phyloP scores from a whole-genome alignment of 139 green algal genomes.

The Eudorina sp. region DNA sequence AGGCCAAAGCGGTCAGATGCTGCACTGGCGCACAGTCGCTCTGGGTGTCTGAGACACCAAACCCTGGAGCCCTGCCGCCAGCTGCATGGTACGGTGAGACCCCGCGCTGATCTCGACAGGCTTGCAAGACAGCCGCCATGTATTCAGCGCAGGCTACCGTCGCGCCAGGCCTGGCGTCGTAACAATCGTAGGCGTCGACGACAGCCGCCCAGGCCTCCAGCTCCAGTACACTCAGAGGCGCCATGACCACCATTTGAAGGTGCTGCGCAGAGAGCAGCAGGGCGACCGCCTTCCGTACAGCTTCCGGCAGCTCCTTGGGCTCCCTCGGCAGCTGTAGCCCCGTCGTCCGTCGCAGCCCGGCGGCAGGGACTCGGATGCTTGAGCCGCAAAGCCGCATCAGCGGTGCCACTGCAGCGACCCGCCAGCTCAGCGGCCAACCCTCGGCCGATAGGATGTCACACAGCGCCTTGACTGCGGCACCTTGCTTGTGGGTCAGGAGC shows the following conservation, averaged over 20 bases:
- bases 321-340: too few relatives aligned
- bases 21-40: too few relatives aligned
- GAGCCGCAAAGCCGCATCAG: neutral
- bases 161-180: neutral
- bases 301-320: neutral
- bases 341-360: neutral
- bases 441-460: neutral
- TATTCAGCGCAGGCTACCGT: neutral
- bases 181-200: neutral
- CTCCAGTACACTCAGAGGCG: neutral
- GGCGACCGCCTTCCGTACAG: neutral
- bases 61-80: too few relatives aligned
- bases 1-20: too few relatives aligned
- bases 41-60: too few relatives aligned
- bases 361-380: neutral
- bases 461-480: neutral
- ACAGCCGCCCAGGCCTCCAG: neutral
- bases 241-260: neutral
- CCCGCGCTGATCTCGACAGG: neutral
- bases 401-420: neutral
- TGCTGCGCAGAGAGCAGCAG: neutral
- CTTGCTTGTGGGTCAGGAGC: neutral
- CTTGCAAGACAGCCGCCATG: neutral
- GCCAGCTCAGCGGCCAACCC: neutral
- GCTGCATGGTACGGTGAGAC: too few relatives aligned